These are phyloP conservation scores for Diplodia mutila DNA, from an alignment of 2,329 filamentous ascomycete genomes.

Conservation along the genomic window DNA sequence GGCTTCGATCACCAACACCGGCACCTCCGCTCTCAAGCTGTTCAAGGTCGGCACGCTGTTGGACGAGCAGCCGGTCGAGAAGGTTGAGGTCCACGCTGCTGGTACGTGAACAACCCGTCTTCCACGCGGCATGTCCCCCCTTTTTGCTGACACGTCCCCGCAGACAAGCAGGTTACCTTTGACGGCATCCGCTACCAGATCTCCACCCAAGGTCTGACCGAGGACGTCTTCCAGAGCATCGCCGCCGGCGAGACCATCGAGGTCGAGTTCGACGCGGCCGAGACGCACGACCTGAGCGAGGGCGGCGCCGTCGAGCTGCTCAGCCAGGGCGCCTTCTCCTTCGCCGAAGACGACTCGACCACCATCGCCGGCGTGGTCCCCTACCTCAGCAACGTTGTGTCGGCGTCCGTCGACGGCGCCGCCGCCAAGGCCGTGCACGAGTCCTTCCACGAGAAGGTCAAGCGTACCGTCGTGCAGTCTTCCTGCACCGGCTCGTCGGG, in stretches of 20 bases:
- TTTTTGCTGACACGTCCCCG: not conserved
- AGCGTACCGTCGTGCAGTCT: slow-evolving; percentile 45
- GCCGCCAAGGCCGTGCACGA: slow-evolving; percentile 56
- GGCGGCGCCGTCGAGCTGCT: slow-evolving; percentile 61
- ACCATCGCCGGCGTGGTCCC: slow-evolving; percentile 59
- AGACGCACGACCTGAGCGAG: slow-evolving; percentile 56
- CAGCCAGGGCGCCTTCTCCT: slow-evolving; percentile 60
- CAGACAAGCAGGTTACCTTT: slow-evolving; percentile 53
- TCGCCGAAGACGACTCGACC: slow-evolving; percentile 56
- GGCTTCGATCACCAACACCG: slow-evolving; percentile 59
- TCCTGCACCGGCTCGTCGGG: slow-evolving; percentile 57
- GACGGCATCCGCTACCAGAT: slow-evolving; percentile 58
- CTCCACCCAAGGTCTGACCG: slow-evolving; percentile 52
- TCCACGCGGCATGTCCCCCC: not conserved
- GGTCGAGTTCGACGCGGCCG: slow-evolving; percentile 59
- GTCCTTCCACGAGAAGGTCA: slow-evolving; percentile 52
- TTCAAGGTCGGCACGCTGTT: slow-evolving; percentile 59
- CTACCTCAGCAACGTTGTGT: slow-evolving; percentile 61
- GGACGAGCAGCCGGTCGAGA: slow-evolving; percentile 58
- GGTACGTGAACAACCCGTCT: not conserved
- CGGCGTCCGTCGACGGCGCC: slow-evolving; percentile 62
- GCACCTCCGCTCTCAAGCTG: slow-evolving; percentile 54
- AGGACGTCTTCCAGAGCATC: slow-evolving; percentile 57
- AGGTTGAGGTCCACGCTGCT: slow-evolving; percentile 55
- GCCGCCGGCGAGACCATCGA: slow-evolving; percentile 54